Base-by-base conservation (phyloP, 2,329 filamentous ascomycete species). In the Sarocladiaceae sp. region DNA sequence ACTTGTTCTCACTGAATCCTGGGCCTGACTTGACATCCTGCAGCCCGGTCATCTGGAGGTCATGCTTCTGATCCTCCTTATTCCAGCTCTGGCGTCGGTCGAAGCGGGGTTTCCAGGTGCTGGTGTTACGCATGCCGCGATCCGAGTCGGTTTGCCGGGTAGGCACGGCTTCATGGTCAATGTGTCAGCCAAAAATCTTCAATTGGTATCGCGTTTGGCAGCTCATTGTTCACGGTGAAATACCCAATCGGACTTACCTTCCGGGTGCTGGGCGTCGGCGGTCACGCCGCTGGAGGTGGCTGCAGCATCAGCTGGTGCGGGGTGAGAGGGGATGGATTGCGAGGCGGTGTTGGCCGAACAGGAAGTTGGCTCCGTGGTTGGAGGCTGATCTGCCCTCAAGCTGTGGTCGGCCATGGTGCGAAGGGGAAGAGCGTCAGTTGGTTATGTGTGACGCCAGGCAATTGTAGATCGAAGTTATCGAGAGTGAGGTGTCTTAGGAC, bases 31-130 rank as follows among this genome's bases (percentile, higher is more conserved):
- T 53, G 46, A 62, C 60, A 26, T 54, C 55, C 2, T 55, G 58
- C 23, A 71, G 61, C 45, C 56, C 60, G 37, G 58, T 60, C 70
- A 75, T 71, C 53, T 76, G 72, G 59, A 73, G 53, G 44, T 61
- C 61, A 49, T 68, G 74, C 58, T 76, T 76, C 57, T 67, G 67
- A 55, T 77, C 75, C 58, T 80, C 70, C 27, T 64, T 62, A 53
- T 63, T 69, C 65, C 70, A 80, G 60, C 73, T 76, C 56, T 72
- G 70, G 37, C 72, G 68, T 9, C 69, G 65, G 51, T 66, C 59
- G 44, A 67, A 51, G 15, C 55, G 52, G 6, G 75, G 75, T 51
- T 66, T 66, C 75, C 75, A 79, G 48, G 51, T 55, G 45, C 54
- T 56, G 2, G 63, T 58, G 51, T 58, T 57, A 27, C 56, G 52